Base-by-base conservation (phyloP, 176 grass and related monocot species). In the Avena atlantica region DNA sequence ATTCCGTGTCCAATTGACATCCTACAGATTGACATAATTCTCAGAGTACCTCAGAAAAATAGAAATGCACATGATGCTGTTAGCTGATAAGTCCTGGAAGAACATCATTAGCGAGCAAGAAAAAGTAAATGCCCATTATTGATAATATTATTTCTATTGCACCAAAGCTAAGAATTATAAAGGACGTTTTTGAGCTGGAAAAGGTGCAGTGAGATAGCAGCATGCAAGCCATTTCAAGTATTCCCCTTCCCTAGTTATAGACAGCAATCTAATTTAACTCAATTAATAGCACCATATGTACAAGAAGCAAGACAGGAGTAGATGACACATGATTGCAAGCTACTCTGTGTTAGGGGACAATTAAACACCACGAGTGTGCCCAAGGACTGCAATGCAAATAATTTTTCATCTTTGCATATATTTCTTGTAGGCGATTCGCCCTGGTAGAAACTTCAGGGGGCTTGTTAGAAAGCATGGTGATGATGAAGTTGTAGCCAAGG, bases 391-490 rank as follows among this genome's bases (percentile, higher is more conserved):
- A 52, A 40, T 85, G n/a, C 20, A 70, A 13, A 44, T 29, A 31
- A 45, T 31, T 78, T 85, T 74, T 76, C 34, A 79, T 59, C 77
- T 29, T 84, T 88, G 2, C 88, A 11, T 42, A 37, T 85, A 84
- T 45, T 45, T 62, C 4, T 58, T 91, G 79, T 25, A 98, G 93
- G 89, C 89, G 4, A 70, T 91, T 77, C 69, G 82, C 61, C 96
- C 93, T 10, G 36, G 90, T 25, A 80, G 78, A 52, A 92, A 81
- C 31, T 96, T 98, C 40, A 91, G 80, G 82, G 89, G 93, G 61
- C 60, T 90, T 61, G 82, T 96, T 59, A 85, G 79, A 81, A 91
- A 94, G 71, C 74, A 93, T 88, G 82, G 85, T 20, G 92, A 95
- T 24, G 88, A 91, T 53, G 93, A 93, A 29, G 77, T 96, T 74